Evolutionary conservation across 2,329 filamentous ascomycete species (phyloP), one percentile per base, ranked within the genome.

Genomic region (Phyllosticta ampelicida): DNA sequence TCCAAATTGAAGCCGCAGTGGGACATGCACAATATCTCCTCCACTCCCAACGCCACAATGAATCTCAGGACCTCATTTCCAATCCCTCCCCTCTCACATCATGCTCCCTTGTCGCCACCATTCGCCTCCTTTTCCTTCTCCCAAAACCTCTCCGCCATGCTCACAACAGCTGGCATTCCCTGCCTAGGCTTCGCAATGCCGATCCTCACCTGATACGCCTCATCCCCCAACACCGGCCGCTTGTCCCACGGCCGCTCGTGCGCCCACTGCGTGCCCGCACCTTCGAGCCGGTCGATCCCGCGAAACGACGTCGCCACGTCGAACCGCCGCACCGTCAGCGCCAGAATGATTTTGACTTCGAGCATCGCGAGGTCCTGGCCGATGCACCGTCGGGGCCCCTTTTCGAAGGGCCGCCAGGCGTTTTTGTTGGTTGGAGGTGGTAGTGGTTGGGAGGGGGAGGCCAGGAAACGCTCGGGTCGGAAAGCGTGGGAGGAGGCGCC

Each of bases 321-420:
- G 53, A 67, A 68, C 6, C 51, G 59, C 21, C 66, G 53, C 18
- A 61, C 51, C 9, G 63, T 65, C 44, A 67, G 60, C 8, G 62
- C 64, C 5, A 70, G 56, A 1, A 56, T 63, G 11, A 72, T 60
- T 55, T 67, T 68, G 21, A 74, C 57, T 62, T 75, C 70, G 11
- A 68, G 62, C 61, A 67, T 63, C 0, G 71, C 72, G 23, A 76
- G 61, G 20, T 67, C 67, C 62, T 73, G 68, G 0, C 73, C 73
- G 19, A 72, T 65, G 56, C 74, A 76, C 3, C 63, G 65, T 3
- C 73, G 61, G 1, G 69, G 67, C 0, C 74, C 75, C 5, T 66
- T 60, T 44, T 75, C 71, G 57, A 77, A 77, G 0, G 73, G 67
- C 8, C 70, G 64, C 61, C 62, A 75, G 9, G 66, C 69, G 1